Percentiles rank a stretch among this genome's conserved stretches.
Conservation (phyloP, 371 early-diverging fungal genomes). For the Mortierella sp. region DNA sequence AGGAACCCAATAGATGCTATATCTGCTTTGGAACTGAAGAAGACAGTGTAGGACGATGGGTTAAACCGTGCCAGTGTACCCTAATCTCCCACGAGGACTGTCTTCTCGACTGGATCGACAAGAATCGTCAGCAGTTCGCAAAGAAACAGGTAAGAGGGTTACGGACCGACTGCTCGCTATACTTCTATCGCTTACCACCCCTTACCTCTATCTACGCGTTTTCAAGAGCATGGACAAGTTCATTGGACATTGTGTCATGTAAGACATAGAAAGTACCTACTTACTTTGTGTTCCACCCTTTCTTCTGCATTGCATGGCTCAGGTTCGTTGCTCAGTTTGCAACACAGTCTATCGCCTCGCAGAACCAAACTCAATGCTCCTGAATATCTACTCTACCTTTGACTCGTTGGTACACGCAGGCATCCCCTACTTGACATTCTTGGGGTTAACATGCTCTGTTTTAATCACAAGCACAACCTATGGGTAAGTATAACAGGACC, state of each 20-base stretch:
- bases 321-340: slow-evolving; percentile 86
- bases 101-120: slow-evolving; percentile 81
- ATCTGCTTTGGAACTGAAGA: slow-evolving; percentile 77
- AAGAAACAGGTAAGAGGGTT: slow-evolving; percentile 61
- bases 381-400: slow-evolving; percentile 65
- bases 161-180: not conserved
- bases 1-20: slow-evolving; percentile 64
- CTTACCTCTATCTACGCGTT: not conserved
- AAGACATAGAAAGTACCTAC: not conserved
- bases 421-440: slow-evolving; percentile 74
- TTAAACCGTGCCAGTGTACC: slow-evolving; percentile 81
- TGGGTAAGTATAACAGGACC: slow-evolving; percentile 57
- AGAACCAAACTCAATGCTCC: slow-evolving; percentile 64
- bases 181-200: not conserved
- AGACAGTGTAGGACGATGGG: slow-evolving; percentile 74
- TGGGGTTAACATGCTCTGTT: slow-evolving; percentile 72
- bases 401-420: slow-evolving; percentile 72
- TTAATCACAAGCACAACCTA: slow-evolving; percentile 73
- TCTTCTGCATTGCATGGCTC: not conserved
- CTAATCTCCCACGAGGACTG: slow-evolving; percentile 81
- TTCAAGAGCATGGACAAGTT: not conserved
- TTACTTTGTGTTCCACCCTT: not conserved
- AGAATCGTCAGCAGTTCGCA: slow-evolving; percentile 73
- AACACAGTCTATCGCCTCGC: slow-evolving; percentile 71
- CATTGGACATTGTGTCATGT: not conserved